These are phyloP conservation scores for Odontarrhena argentea DNA, from an alignment of 345 rosid genomes.

Conservation along the genomic window DNA sequence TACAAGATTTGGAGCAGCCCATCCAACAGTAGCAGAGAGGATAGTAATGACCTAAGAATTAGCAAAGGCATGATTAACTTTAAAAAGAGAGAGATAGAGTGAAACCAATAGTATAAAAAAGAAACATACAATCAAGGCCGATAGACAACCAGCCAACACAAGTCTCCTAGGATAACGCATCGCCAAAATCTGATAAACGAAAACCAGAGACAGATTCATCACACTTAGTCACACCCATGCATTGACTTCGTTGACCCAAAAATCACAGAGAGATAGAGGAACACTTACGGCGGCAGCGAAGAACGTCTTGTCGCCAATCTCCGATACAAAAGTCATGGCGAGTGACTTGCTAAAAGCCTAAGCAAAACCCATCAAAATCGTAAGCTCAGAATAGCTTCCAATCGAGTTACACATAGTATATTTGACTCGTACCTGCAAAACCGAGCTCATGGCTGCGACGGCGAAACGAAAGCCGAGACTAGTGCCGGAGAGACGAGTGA, in stretches of 20 bases:
- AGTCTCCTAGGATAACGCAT: conserved; percentile 97
- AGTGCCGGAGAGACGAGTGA: not conserved
- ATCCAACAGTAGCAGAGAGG: conserved; percentile 78
- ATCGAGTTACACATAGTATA: not conserved
- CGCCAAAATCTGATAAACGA: conserved; percentile 78
- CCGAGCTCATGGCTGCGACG: conserved; percentile 54
- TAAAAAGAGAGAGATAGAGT: not conserved
- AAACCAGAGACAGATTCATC: not conserved
- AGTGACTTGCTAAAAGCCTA: conserved; percentile 96
- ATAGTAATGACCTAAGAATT: conserved; percentile 80
- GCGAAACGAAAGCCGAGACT: not conserved
- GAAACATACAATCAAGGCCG: conserved; percentile 68
- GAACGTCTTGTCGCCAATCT: conserved; percentile 98
- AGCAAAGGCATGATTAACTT: conserved; percentile 11
- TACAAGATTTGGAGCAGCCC: conserved; percentile 98
- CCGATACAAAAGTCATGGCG: conserved; percentile 93
- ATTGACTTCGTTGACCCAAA: no score
- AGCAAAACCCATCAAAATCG: conserved; percentile 21
- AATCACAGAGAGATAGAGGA: no score
- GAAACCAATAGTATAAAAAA: not conserved
- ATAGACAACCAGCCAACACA: conserved; percentile 85
- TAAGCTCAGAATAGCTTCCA: conserved; percentile 9
- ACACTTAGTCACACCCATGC: no score
- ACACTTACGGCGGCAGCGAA: conserved; percentile 93
- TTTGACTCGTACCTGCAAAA: conserved; percentile 53